These are phyloP conservation scores for Candida sp. DNA, from an alignment of 1,139 yeast genomes.

Conservation along the genomic window DNA sequence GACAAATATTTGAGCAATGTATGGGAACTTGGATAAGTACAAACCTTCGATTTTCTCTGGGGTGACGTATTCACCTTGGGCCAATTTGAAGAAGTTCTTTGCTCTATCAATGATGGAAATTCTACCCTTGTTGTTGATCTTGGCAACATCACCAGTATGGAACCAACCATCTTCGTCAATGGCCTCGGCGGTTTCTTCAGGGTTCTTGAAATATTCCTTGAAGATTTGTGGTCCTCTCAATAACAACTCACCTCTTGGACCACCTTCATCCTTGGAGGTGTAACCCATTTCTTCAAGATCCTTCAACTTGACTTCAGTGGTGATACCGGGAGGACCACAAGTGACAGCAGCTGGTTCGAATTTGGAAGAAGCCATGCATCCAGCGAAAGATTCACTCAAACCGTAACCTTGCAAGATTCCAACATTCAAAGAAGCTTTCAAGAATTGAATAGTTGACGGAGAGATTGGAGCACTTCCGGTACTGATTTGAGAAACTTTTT, in stretches of 20 bases:
- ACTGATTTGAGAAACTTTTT: conserved; percentile 26
- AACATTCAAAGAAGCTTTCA: conserved; percentile 41
- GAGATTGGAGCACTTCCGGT: conserved; percentile 52
- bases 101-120: conserved; percentile 45
- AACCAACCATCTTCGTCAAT: conserved; percentile 62
- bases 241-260: conserved; percentile 47
- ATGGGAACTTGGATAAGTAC: conserved; percentile 37
- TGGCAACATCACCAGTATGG: conserved; percentile 45
- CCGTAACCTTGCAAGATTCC: conserved; percentile 52
- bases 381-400: conserved; percentile 51
- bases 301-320: conserved; percentile 39
- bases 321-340: conserved; percentile 40
- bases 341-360: conserved; percentile 39
- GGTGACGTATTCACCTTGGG: conserved; percentile 50
- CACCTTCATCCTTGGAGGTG: conserved; percentile 29
- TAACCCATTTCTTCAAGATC: conserved; percentile 46
- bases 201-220: conserved; percentile 38
- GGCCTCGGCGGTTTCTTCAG: conserved; percentile 43
- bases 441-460: conserved; percentile 42
- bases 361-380: conserved; percentile 32
- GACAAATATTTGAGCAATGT: conserved; percentile 36
- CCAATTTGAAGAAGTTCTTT: conserved; percentile 47
- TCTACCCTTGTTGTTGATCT: conserved; percentile 23
- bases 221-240: conserved; percentile 46
- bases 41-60: conserved; percentile 47